Evolutionary conservation across 495 filamentous ascomycete genomes (phyloP).

Genomic region (Hypomontagnella submonticulosa): DNA sequence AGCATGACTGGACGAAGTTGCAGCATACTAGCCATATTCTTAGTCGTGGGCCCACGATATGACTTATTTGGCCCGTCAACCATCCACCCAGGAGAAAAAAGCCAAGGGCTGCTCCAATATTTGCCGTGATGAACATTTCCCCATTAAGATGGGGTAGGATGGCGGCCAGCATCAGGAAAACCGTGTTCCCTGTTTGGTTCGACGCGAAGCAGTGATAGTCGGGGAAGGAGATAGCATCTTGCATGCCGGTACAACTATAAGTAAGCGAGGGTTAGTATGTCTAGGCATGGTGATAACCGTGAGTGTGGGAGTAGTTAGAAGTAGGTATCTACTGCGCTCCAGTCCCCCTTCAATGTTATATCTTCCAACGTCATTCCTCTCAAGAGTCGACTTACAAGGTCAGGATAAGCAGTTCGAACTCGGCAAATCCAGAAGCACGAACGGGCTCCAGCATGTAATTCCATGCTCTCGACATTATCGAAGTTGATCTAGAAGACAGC

Average conservation of each 20-base stretch:
- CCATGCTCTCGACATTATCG: slow-evolving; percentile 47
- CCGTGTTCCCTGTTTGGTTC: slow-evolving; percentile 73
- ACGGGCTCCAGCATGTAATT: slow-evolving; percentile 52
- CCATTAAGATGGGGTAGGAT: slow-evolving; percentile 60
- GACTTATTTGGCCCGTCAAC: slow-evolving; percentile 66
- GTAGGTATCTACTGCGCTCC: not conserved
- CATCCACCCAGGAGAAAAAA: slow-evolving; percentile 65
- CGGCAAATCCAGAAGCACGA: slow-evolving; percentile 50
- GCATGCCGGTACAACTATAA: slow-evolving; percentile 55
- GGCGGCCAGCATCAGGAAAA: slow-evolving; percentile 66
- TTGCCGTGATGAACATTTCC: slow-evolving; percentile 60
- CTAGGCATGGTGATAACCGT: not conserved
- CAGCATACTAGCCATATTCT: slow-evolving; percentile 64
- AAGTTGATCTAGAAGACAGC: slow-evolving; percentile 12
- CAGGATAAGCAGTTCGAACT: slow-evolving; percentile 55
- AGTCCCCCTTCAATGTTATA: not conserved
- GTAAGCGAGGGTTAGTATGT: slow-evolving; percentile 19
- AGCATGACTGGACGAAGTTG: slow-evolving; percentile 62
- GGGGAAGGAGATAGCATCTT: slow-evolving; percentile 70
- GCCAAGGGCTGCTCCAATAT: slow-evolving; percentile 64
- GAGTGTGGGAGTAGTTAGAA: not conserved
- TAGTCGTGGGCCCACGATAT: slow-evolving; percentile 60
- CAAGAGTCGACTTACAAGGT: slow-evolving; percentile 56
- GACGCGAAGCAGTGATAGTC: slow-evolving; percentile 73
- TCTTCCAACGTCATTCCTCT: too few relatives aligned